Evolutionary conservation across 2,329 filamentous ascomycete genomes (phyloP), one percentile per base, ranked within the genome.

Genomic region (Eutypella sp.): DNA sequence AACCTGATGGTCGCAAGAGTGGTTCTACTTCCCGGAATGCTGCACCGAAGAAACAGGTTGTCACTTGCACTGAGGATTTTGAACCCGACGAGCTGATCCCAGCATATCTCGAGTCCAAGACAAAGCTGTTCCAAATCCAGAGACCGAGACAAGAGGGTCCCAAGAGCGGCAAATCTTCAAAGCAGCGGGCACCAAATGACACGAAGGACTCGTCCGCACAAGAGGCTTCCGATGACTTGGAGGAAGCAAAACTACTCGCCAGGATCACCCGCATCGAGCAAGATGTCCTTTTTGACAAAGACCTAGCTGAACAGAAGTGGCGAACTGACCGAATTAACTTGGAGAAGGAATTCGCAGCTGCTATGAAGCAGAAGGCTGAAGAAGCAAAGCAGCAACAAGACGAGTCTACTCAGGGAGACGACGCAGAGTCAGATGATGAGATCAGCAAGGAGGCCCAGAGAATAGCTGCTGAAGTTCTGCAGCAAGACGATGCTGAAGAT

Each of bases 211-310:
- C n/a, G n/a, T n/a, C n/a, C n/a, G n/a, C n/a, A n/a, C n/a, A 58
- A 22, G 42, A 48, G 5, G 46, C 67, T 2, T 54, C 58, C 9
- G 64, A 70, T 23, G 63, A 66, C 15, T 63, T 78, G 19, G 76
- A 80, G 49, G 71, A 82, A 37, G 76, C 77, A 9, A 88, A 83
- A 55, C 67, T 95, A 2, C 75, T 85, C 34, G 81, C 83, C 15
- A 95, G 91, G 61, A 69, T 96, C 33, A 76, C 82, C 31, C 79
- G 79, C 49, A 88, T 96, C 36, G 85, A 93, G 58, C 85, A 81
- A 22, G 87, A 92, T 59, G 73, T 89, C 15, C 68, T 92, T 3
- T 90, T 91, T 57, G 87, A 92, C 59, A 77, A 75, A 47, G 72
- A 75, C 39, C 64, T 78, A 27, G 87, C 85, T 4, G 80, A 87